A percentile compares a stretch with the other conserved stretches of the same genome.
phyloP scores from a whole-genome alignment of 352 stramenopile species.

The Phytopythium helicoides region DNA sequence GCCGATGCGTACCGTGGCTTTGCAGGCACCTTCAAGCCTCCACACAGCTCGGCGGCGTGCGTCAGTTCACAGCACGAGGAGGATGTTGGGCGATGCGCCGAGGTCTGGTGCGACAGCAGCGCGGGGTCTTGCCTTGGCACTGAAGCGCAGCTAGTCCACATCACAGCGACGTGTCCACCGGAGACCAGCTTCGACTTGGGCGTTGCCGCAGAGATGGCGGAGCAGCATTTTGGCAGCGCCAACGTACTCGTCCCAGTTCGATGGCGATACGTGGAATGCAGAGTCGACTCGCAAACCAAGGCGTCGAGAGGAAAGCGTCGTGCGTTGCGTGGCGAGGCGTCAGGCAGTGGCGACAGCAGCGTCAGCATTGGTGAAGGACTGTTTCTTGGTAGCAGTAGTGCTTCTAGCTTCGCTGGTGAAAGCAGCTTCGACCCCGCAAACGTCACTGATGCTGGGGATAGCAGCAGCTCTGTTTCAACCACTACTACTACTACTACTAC shows the following conservation, averaged over 20 bases:
- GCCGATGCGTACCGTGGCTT: too few relatives aligned
- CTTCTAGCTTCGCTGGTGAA: not conserved
- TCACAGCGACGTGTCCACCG: constrained; percentile 12
- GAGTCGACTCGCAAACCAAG: not conserved
- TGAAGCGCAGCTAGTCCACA: constrained; percentile 13
- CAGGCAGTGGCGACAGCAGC: constrained; percentile 2
- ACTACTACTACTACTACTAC: too few relatives aligned
- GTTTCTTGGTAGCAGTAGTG: not conserved
- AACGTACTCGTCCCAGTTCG: constrained; percentile 6
- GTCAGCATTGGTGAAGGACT: not conserved
- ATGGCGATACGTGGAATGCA: constrained; percentile 24
- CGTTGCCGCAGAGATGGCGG: constrained; percentile 7
- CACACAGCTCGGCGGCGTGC: not conserved
- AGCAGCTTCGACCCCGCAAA: too few relatives aligned
- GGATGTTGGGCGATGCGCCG: constrained; percentile 13
- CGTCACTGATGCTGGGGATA: too few relatives aligned
- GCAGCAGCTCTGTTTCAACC: not conserved
- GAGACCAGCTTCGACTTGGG: constrained; percentile 12
- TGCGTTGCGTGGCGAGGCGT: not conserved
- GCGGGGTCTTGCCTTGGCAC: not conserved
- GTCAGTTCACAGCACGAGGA: not conserved
- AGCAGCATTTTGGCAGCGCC: not conserved
- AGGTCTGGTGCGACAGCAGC: constrained; percentile 20
- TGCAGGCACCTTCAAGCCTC: too few relatives aligned
- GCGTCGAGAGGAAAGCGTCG: not conserved